Evolutionary conservation across 495 filamentous ascomycete genomes (phyloP).

Genomic region (Neurospora sp.): DNA sequence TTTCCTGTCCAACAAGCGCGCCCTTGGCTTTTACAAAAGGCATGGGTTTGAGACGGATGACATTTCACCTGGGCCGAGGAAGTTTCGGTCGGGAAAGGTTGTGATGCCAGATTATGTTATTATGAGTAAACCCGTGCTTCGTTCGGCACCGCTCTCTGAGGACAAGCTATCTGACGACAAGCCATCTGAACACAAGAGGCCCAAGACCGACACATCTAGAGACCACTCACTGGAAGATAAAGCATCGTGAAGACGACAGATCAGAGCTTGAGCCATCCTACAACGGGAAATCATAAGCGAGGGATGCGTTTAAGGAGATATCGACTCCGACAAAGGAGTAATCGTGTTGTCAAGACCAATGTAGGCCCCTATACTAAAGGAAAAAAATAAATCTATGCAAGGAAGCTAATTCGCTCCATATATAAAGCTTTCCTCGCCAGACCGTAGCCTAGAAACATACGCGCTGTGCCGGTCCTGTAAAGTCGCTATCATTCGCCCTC

Average conservation of each 20-base stretch:
- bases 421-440: neutral
- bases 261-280: neutral
- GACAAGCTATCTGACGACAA: neutral
- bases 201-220: neutral
- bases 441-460: neutral
- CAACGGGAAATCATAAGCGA: neutral
- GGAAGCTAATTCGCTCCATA: neutral
- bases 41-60: constrained; percentile 59
- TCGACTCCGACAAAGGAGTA: neutral
- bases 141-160: neutral
- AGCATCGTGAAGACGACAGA: neutral
- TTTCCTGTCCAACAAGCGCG: constrained; percentile 56
- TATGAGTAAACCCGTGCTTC: constrained; percentile 47
- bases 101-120: constrained; percentile 61
- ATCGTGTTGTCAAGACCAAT: neutral
- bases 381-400: neutral
- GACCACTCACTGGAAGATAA: neutral
- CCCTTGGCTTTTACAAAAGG: constrained; percentile 53
- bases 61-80: constrained; percentile 52
- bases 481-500: neutral
- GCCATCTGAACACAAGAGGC: neutral
- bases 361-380: neutral
- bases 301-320: neutral
- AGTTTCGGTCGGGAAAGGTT: constrained; percentile 52
- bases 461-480: neutral